Percentiles rank a stretch among this genome's conserved stretches.
phyloP scores from a whole-genome alignment of 140 eudicot species.

The Cichorium intybus region DNA sequence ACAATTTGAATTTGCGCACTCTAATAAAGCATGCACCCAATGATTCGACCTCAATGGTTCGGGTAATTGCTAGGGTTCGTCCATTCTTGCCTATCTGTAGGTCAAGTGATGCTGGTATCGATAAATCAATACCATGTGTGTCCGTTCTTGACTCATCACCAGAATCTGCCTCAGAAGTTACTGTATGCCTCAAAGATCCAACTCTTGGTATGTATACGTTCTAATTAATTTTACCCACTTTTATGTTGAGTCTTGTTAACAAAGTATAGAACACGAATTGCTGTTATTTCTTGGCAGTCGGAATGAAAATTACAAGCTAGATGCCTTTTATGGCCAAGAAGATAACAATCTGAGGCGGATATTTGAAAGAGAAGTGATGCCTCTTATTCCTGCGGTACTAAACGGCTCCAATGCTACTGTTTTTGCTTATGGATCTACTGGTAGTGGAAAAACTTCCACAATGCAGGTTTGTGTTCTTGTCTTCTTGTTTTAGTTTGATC shows the following conservation, averaged over 20 bases:
- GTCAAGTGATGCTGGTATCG: too few relatives aligned
- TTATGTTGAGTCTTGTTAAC: too few relatives aligned
- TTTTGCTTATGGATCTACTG: constrained; percentile 95
- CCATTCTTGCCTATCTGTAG: constrained; percentile 47
- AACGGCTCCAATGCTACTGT: constrained; percentile 76
- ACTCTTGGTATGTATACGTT: constrained; percentile 61
- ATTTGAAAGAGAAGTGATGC: constrained; percentile 68
- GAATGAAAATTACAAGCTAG: constrained; percentile 67
- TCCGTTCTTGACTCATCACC: constrained; percentile 37
- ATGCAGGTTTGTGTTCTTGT: constrained; percentile 80
- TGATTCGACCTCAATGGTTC: constrained; percentile 48
- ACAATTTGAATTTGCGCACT: constrained; percentile 28
- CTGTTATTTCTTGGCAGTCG: constrained; percentile 53
- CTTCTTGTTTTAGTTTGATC: too few relatives aligned
- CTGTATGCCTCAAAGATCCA: constrained; percentile 74
- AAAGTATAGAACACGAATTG: too few relatives aligned
- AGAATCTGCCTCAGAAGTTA: constrained; percentile 39
- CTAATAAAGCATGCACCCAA: constrained; percentile 35
- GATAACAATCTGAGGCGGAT: constrained; percentile 58
- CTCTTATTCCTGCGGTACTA: constrained; percentile 58
- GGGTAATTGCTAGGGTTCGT: constrained; percentile 63
- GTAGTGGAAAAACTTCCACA: constrained; percentile 88
- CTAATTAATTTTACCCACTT: too few relatives aligned
- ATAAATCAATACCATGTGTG: constrained; percentile 45
- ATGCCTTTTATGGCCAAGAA: constrained; percentile 60